phyloP scores from a whole-genome alignment of 108 stramenopile genomes.

The Cyclostephanos invisitatus region DNA sequence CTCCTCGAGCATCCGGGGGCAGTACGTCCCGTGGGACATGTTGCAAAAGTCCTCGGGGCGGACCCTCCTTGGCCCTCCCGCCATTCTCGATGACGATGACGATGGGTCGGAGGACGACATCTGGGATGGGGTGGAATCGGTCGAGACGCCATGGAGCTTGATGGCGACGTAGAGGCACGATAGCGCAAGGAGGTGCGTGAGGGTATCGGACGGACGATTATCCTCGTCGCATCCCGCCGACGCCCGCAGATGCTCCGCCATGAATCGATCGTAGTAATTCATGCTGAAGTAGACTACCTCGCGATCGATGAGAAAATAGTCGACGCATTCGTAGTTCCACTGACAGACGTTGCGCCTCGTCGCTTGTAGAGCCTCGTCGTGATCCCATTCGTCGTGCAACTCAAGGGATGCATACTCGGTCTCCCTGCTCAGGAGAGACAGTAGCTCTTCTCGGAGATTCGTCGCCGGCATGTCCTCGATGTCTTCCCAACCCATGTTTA shows the following conservation, averaged over 20 bases:
- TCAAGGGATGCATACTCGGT: conserved; percentile 5
- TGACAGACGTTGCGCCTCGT: conserved; percentile 66
- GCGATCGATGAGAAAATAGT: conserved; percentile 74
- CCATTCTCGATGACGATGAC: conserved; percentile 14
- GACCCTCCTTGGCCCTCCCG: background rate
- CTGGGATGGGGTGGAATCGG: background rate
- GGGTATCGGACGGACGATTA: background rate
- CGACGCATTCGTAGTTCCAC: conserved; percentile 75
- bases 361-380: background rate
- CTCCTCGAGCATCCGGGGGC: conserved; percentile 16
- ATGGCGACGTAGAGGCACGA: conserved; percentile 67
- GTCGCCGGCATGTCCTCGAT: conserved; percentile 18
- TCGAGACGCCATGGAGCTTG: conserved; percentile 49
- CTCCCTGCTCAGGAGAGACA: conserved; percentile 15
- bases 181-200: conserved; percentile 66
- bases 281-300: conserved; percentile 62
- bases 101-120: conserved; percentile 27
- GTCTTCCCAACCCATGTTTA: conserved; percentile 28
- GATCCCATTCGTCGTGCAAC: background rate
- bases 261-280: conserved; percentile 67
- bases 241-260: background rate
- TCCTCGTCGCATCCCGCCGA: background rate
- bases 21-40: conserved; percentile 69
- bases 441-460: conserved; percentile 23
- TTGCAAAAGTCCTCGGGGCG: conserved; percentile 56